Evolutionary conservation across 495 filamentous ascomycete genomes (phyloP).

Genomic region (Jackrogersella multiformis): DNA sequence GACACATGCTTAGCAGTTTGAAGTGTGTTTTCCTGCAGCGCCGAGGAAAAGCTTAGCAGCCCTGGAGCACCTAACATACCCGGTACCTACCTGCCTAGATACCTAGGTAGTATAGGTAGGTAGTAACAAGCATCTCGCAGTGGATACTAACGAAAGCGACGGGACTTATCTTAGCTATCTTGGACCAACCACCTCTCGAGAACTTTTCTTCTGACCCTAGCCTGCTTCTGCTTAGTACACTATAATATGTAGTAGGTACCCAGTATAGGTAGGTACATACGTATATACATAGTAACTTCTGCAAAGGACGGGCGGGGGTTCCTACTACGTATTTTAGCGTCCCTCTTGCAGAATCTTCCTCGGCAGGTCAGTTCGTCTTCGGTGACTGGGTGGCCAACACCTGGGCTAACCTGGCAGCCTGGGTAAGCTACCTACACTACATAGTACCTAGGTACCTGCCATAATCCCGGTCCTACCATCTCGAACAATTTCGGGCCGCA

Average conservation of each 20-base stretch:
- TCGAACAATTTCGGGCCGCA: conserved; percentile 35
- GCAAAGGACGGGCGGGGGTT: conserved; percentile 13
- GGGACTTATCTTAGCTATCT: no score
- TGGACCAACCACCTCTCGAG: conserved; percentile 18
- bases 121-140: no score
- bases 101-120: no score
- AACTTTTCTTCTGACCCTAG: conserved; percentile 6
- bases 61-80: background rate
- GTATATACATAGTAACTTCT: no score
- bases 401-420: no score
- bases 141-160: conserved; percentile 12
- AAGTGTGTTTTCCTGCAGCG: conserved; percentile 31
- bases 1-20: conserved; percentile 12
- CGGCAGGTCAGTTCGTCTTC: conserved; percentile 24
- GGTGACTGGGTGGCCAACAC: no score
- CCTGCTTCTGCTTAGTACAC: no score
- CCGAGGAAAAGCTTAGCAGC: conserved; percentile 43
- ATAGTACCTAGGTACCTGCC: no score
- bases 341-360: conserved; percentile 15
- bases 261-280: no score
- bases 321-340: background rate
- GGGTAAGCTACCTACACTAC: no score
- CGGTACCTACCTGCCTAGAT: no score
- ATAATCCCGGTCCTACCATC: conserved; percentile 10
- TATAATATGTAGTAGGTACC: no score